phyloP scores from a whole-genome alignment of 176 grass and related monocot species.

The bread wheat (Triticum aestivum) region DNA sequence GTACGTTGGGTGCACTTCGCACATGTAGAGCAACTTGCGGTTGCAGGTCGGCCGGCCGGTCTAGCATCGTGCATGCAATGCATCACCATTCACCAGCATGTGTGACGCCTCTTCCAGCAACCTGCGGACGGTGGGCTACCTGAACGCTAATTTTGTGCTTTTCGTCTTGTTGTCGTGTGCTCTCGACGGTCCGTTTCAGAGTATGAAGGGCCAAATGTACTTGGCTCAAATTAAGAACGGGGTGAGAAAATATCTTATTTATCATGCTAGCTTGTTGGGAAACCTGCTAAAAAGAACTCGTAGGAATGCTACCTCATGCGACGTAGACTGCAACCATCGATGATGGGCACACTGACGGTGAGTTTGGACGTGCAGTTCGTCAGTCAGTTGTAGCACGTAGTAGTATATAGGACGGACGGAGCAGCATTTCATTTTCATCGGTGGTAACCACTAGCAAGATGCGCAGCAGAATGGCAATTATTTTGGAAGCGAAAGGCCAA shows the following conservation, averaged over 20 bases:
- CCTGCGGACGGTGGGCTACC: not conserved
- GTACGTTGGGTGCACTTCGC: not conserved
- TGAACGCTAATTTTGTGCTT: not conserved
- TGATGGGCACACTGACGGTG: not conserved
- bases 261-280: not conserved
- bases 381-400: not conserved
- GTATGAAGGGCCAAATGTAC: constrained; percentile 21
- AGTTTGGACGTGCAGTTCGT: not conserved
- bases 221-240: not conserved
- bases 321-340: not conserved
- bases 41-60: not conserved
- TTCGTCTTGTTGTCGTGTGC: not conserved
- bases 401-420: not conserved
- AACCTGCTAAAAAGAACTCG: no score
- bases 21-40: constrained; percentile 8
- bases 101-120: constrained; percentile 19
- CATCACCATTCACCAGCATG: not conserved
- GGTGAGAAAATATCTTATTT: not conserved
- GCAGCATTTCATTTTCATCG: not conserved
- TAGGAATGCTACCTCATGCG: not conserved
- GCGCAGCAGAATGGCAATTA: constrained; percentile 1
- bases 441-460: not conserved
- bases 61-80: not conserved
- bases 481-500: constrained; percentile 28
- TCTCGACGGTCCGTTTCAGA: constrained; percentile 22